Percentiles rank a stretch among this genome's conserved stretches.
Conservation (phyloP, 305 asterid species). For the Galium porrigens region DNA sequence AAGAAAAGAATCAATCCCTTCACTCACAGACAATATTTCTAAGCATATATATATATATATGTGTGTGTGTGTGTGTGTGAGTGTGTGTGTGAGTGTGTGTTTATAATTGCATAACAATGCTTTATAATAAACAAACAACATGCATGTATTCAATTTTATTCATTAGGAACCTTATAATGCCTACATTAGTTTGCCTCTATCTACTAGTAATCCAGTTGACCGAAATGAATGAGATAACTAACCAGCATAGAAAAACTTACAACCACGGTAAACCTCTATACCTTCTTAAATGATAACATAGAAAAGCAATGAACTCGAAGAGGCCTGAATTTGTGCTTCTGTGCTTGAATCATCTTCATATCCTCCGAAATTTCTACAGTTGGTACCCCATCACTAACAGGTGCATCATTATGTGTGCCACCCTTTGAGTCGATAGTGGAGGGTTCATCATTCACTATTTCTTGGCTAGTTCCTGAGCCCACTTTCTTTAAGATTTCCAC, state of each 20-base stretch:
- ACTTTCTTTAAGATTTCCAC: slow-evolving; percentile 48
- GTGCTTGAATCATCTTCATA: slow-evolving; percentile 45
- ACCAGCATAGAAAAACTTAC: neutral
- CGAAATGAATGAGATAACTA: neutral
- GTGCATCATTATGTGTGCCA: slow-evolving; percentile 25
- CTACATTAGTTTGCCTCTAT: neutral
- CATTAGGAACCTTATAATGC: neutral
- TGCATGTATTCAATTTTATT: neutral
- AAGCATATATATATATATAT: too few species aligned
- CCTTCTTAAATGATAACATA: slow-evolving; percentile 46
- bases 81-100: neutral
- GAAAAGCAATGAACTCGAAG: slow-evolving; percentile 49
- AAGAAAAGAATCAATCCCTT: slow-evolving; percentile 12
- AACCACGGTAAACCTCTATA: slow-evolving; percentile 15
- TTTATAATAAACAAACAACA: neutral
- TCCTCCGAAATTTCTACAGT: slow-evolving; percentile 41
- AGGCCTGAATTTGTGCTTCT: slow-evolving; percentile 66
- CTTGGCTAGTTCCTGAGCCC: slow-evolving; percentile 47
- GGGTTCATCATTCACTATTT: slow-evolving; percentile 25
- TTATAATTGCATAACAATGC: neutral
- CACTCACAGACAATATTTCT: neutral
- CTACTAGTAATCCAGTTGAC: neutral
- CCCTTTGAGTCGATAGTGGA: slow-evolving; percentile 28
- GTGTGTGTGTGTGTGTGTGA: too few species aligned
- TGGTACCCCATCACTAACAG: slow-evolving; percentile 25